phyloP scores from a whole-genome alignment of 306 rosid species.

The Parietaria judaica region DNA sequence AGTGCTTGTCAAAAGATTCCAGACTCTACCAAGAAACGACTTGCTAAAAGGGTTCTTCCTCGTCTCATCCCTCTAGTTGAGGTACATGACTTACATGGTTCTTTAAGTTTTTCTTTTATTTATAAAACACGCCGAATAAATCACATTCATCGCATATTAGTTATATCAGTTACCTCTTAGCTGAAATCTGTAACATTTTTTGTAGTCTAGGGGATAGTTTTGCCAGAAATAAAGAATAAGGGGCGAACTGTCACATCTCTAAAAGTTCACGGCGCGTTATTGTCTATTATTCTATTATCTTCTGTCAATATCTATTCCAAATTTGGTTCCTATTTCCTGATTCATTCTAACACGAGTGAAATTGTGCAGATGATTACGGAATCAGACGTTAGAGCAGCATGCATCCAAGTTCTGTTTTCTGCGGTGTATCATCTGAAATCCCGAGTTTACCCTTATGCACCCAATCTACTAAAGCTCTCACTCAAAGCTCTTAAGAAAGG shows the following conservation, averaged over 20 bases:
- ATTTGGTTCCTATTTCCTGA: neutral
- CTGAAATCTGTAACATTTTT: neutral
- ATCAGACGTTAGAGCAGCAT: constrained; percentile 70
- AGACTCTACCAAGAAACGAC: constrained; percentile 41
- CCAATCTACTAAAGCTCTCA: constrained; percentile 54
- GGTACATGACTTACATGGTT: constrained; percentile 36
- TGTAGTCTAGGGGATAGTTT: constrained; percentile 12
- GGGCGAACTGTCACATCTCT: too few relatives aligned
- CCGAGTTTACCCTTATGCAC: constrained; percentile 50
- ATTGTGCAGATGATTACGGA: constrained; percentile 35
- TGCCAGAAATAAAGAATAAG: neutral
- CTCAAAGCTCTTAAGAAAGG: constrained; percentile 51
- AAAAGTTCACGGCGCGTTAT: too few relatives aligned
- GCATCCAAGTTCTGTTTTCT: constrained; percentile 77
- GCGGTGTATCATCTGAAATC: constrained; percentile 76
- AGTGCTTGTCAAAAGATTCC: constrained; percentile 77
- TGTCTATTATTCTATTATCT: neutral
- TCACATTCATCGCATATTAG: too few relatives aligned
- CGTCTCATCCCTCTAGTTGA: constrained; percentile 41
- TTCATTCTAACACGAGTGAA: constrained; percentile 21
- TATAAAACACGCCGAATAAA: too few relatives aligned
- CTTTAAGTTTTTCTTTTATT: neutral
- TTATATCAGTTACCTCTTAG: neutral
- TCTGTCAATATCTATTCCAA: too few relatives aligned
- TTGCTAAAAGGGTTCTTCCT: constrained; percentile 52